Percentiles rank a stretch among this genome's conserved stretches.
phyloP scores from a whole-genome alignment of 2,329 filamentous ascomycete species.

The Xylaria sp. region DNA sequence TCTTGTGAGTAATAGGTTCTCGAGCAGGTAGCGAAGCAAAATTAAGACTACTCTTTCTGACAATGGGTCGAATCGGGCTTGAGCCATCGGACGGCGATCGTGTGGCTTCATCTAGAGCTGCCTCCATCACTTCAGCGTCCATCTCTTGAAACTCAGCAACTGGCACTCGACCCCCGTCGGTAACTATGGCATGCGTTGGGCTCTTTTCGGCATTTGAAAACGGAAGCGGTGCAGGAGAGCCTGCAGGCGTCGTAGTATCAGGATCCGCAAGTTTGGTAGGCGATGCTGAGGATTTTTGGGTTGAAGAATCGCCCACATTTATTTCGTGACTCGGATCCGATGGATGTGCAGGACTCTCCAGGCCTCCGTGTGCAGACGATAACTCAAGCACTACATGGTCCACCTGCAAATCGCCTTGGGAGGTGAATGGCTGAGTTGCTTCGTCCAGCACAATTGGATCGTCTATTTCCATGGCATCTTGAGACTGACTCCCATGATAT shows the following conservation, averaged over 20 bases:
- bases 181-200: constrained; percentile 20
- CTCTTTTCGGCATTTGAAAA: constrained; percentile 24
- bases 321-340: constrained; percentile 32
- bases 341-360: constrained; percentile 28
- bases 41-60: constrained; percentile 92
- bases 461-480: constrained; percentile 56
- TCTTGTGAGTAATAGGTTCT: constrained; percentile 88
- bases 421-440: constrained; percentile 34
- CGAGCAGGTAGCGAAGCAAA: constrained; percentile 92
- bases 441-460: constrained; percentile 29
- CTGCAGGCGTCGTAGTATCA: constrained; percentile 43
- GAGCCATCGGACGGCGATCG: constrained; percentile 71
- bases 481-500: constrained; percentile 71
- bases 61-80: constrained; percentile 74
- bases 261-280: constrained; percentile 29
- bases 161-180: constrained; percentile 19
- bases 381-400: constrained; percentile 31
- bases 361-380: constrained; percentile 28
- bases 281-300: constrained; percentile 35
- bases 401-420: constrained; percentile 24
- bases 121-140: constrained; percentile 36
- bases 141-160: constrained; percentile 27
- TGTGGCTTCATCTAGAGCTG: constrained; percentile 36
- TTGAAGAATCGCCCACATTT: constrained; percentile 31
- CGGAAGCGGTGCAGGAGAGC: constrained; percentile 34